Conservation (phyloP, 73 alveolate genomes). For the Tetrahymena thermophila region DNA sequence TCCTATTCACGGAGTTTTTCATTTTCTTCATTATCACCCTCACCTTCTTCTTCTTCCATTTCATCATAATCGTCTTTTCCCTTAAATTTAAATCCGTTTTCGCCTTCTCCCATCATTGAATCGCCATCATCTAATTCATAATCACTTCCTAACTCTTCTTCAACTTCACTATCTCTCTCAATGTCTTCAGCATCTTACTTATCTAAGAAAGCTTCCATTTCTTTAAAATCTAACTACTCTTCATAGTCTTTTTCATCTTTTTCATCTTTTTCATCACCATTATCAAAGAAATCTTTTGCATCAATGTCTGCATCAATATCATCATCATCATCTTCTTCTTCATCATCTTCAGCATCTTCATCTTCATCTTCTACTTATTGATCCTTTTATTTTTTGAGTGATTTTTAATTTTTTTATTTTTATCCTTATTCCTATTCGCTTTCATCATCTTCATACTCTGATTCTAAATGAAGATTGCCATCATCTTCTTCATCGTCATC, state of each 20-base stretch:
- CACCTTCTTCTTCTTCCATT: conserved; percentile 16
- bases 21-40: conserved; percentile 2
- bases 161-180: not conserved
- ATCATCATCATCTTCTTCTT: not conserved
- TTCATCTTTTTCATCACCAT: conserved; percentile 5
- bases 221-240: conserved; percentile 1
- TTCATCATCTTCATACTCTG: not conserved
- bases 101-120: not conserved
- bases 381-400: not conserved
- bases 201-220: conserved; percentile 1
- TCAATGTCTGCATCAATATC: conserved; percentile 16
- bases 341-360: not conserved
- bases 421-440: not conserved
- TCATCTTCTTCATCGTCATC: not conserved
- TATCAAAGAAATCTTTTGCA: conserved; percentile 13
- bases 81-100: conserved; percentile 11
- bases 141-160: conserved; percentile 23
- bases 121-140: conserved; percentile 17
- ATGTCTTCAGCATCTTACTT: not conserved
- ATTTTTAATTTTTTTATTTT: not conserved
- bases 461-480: not conserved
- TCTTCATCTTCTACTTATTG: conserved; percentile 1
- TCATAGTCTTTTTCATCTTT: conserved; percentile 31
- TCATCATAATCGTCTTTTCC: conserved; percentile 33
- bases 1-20: not conserved